Evolutionary conservation across 129 eudicot species (phyloP), one percentile per base, ranked within the genome.

Genomic region (Flaveria bidentis): DNA sequence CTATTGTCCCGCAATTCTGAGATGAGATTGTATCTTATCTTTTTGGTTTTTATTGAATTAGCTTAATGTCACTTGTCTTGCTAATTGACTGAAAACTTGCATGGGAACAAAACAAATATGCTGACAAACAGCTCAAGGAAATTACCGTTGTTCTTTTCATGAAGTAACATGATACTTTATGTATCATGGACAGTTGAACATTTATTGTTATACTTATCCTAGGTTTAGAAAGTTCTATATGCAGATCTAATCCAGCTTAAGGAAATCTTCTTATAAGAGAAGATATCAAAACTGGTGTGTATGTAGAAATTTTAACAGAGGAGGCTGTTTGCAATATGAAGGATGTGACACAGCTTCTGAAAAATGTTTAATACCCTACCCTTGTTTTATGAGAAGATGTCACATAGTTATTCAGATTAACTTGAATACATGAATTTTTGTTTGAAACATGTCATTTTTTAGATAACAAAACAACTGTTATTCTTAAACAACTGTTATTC

Each of bases 161-260:
- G 98, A 93, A 97, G 98, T 93, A 72, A 67, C 30, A 66, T 70
- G 26, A 60, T 49, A 33, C 5, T 70, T 69, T 28, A 26, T 36
- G 10, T 70, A 51, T 23, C 36, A 81, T 58, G 45, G 67, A 61
- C 14, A 17, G 17, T 56, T 69, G 28, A 52, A 71, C 55, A 60
- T 33, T 22, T 51, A 72, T 23, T 69, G 55, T 69, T 69, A 20
- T 65, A 60, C 55, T 60, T 74, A 45, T 17, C 46, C 55, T 68
- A 74, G 76, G 64, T 39, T 71, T 69, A 60, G 16, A 50, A 25
- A 55, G 26, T 26, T 50, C 47, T 84, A 44, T 57, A 22, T 60
- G 28, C 92, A 93, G 98, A 93, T 93, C 23, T 93, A 93, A 93
- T 67, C 96, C 97, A 67, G 77, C 83, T 78, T 97, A 88, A 82